Evolutionary conservation across 352 stramenopile genomes (phyloP).

Genomic region (Pythium plurisporium): DNA sequence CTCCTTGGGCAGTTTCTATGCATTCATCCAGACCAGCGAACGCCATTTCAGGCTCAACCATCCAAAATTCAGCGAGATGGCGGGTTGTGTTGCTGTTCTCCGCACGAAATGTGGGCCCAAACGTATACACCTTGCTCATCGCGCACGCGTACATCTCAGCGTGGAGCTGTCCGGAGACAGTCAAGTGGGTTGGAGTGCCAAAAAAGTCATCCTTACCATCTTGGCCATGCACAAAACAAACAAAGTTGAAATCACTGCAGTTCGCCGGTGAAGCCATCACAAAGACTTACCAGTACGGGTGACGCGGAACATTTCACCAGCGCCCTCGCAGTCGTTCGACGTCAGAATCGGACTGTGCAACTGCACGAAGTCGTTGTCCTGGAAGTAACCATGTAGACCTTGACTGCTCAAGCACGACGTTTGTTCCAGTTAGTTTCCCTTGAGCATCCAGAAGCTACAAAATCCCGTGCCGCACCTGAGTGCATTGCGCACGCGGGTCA

Average conservation of each 20-base stretch:
- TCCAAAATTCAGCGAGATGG: slow-evolving; percentile 98
- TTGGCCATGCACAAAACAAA: slow-evolving; percentile 17
- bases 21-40: slow-evolving; percentile 79
- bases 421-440: too few species aligned
- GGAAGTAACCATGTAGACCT: slow-evolving; percentile 68
- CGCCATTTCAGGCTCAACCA: slow-evolving; percentile 95
- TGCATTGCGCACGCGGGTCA: slow-evolving; percentile 92
- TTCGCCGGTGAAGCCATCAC: slow-evolving; percentile 11
- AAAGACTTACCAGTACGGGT: slow-evolving; percentile 48
- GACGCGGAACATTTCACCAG: slow-evolving; percentile 97
- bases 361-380: slow-evolving; percentile 74
- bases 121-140: slow-evolving; percentile 98
- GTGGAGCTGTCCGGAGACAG: slow-evolving; percentile 91
- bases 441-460: too few species aligned
- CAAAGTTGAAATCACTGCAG: slow-evolving; percentile 1
- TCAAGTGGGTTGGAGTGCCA: slow-evolving; percentile 87
- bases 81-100: slow-evolving; percentile 98
- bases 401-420: too few species aligned
- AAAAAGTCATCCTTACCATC: slow-evolving; percentile 94
- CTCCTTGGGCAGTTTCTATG: slow-evolving; percentile 92
- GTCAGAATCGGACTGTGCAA: slow-evolving; percentile 95
- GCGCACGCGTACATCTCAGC: slow-evolving; percentile 96
- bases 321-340: slow-evolving; percentile 96
- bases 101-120: slow-evolving; percentile 98
- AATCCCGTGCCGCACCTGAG: slow-evolving; percentile 81